Evolutionary conservation across 2,329 filamentous ascomycete species (phyloP).

Genomic region (Aureobasidium sp.): DNA sequence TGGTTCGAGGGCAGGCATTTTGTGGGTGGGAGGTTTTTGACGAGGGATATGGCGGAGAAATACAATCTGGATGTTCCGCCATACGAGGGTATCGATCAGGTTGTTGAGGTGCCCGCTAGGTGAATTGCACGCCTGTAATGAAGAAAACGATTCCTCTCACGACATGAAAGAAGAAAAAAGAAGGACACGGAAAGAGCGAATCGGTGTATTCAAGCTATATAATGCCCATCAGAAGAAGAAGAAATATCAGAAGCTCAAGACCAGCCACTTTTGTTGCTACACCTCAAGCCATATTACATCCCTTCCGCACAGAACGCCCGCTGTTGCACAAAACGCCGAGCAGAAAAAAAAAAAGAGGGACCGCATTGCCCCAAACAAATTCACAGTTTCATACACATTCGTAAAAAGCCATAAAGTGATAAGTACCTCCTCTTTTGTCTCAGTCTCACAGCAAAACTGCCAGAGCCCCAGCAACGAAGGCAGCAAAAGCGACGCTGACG

Average conservation of each 20-base stretch:
- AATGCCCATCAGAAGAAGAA: not conserved
- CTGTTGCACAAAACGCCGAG: not conserved
- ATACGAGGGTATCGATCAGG: constrained; percentile 81
- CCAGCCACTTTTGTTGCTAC: not conserved
- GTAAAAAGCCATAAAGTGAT: not conserved
- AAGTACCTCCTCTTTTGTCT: not conserved
- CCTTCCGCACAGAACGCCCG: not conserved
- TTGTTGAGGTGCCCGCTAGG: constrained; percentile 60
- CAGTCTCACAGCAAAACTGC: not conserved
- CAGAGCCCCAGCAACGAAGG: not conserved
- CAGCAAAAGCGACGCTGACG: not conserved
- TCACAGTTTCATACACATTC: not conserved
- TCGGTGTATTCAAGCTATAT: not conserved
- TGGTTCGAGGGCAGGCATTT: constrained; percentile 85
- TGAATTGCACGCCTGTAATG: not conserved
- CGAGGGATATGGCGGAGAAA: constrained; percentile 67
- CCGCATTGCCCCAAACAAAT: not conserved
- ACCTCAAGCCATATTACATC: not conserved
- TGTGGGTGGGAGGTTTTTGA: constrained; percentile 82
- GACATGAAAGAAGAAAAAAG: too few relatives aligned
- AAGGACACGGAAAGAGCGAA: not conserved
- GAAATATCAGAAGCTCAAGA: not conserved
- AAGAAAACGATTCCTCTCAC: not conserved
- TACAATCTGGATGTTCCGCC: constrained; percentile 75
- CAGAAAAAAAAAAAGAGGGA: not conserved